phyloP scores from a whole-genome alignment of 192 early-diverging fungal genomes.

The Mortierella antarctica region DNA sequence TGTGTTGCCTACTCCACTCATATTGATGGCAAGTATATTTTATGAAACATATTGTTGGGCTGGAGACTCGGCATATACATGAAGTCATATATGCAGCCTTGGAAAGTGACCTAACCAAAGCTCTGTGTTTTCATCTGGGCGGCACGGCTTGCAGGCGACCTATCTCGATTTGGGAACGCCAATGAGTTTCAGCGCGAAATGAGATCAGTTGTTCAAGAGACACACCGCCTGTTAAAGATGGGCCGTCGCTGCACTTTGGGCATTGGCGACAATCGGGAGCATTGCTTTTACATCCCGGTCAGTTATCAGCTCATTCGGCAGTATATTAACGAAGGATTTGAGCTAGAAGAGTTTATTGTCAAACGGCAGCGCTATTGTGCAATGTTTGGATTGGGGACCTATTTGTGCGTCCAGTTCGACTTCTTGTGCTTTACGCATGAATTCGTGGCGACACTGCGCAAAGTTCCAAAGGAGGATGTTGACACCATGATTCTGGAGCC shows the following conservation, averaged over 20 bases:
- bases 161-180: slow-evolving; percentile 82
- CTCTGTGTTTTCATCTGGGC: background rate
- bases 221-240: slow-evolving; percentile 78
- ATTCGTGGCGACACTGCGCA: slow-evolving; percentile 86
- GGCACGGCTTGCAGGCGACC: slow-evolving; percentile 63
- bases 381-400: slow-evolving; percentile 88
- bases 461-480: slow-evolving; percentile 64
- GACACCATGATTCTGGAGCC: slow-evolving; percentile 63
- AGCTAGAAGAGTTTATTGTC: slow-evolving; percentile 88
- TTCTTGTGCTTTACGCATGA: slow-evolving; percentile 96
- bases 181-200: slow-evolving; percentile 83
- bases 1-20: slow-evolving; percentile 87
- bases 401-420: slow-evolving; percentile 88
- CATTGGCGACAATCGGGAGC: slow-evolving; percentile 93
- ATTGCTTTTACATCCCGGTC: slow-evolving; percentile 91
- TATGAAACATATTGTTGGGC: no score
- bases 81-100: background rate
- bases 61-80: no score
- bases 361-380: slow-evolving; percentile 91
- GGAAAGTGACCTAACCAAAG: background rate
- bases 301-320: slow-evolving; percentile 84
- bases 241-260: slow-evolving; percentile 82
- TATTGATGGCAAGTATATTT: slow-evolving; percentile 68
- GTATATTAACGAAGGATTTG: slow-evolving; percentile 88
- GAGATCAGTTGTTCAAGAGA: slow-evolving; percentile 74